Base-by-base conservation (phyloP, 1,284 basidiomycete species). In the Uromyces viciae-fabae region DNA sequence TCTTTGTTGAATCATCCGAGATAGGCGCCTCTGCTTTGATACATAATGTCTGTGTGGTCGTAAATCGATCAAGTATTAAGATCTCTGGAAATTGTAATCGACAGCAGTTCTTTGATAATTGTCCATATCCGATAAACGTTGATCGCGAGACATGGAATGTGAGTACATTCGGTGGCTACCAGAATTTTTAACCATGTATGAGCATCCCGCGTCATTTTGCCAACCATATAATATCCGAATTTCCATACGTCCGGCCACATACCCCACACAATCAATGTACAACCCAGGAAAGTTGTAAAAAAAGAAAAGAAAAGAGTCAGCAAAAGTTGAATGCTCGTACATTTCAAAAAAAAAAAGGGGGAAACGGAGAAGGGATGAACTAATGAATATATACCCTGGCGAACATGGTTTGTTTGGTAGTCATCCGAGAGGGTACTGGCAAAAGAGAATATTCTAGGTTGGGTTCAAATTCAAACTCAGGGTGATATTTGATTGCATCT, bases 121-220 rank as follows among this genome's bases (percentile, higher is more conserved):
- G 91, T 80, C 87, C 86, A 89, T 89, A 86, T 2, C 33, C 71
- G 82, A 90, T 92, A 85, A 92, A 91, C 75, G 94, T 88, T 8
- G 93, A 94, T 75, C 95, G 90, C 83, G 94, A 94, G 81, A 97
- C 90, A 86, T 96, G 94, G 0, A 96, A 89, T 0, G 90, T 91
- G 36, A 96, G 89, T 0, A 94, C 90, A 9, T 89, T 89, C 0
- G 94, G 94, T 19, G 94, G 92, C 90, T 94, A 85, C 81, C 38
- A 83, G 69, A 85, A 83, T 56, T 79, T 60, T 40, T 36, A 43
- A 49, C 11, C 17, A 69, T 68, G 71, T n/a, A n/a, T n/a, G n/a
- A n/a, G n/a, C n/a, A n/a, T n/a, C n/a, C n/a, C n/a, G n/a, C n/a
- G n/a, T n/a, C n/a, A n/a, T n/a, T n/a, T n/a, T n/a, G n/a, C n/a